Evolutionary conservation across 768 basidiomycete species (phyloP).

Genomic region (Coprinopsis marcescibilis): DNA sequence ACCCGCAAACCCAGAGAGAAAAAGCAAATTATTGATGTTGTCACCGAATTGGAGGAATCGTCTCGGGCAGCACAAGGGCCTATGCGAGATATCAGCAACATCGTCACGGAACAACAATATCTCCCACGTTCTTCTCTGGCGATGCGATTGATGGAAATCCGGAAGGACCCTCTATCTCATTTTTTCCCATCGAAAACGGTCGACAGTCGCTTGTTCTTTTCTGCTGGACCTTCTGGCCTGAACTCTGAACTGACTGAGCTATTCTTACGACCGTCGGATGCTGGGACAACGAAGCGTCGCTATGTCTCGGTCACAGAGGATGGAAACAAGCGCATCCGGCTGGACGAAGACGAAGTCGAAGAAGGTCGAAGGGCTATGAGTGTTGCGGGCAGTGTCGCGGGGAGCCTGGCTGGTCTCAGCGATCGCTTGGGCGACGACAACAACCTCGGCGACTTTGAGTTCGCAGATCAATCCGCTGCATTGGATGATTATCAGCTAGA

Average conservation of each 20-base stretch:
- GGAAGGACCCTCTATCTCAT: slow-evolving; percentile 76
- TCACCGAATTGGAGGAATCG: slow-evolving; percentile 75
- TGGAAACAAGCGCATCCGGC: slow-evolving; percentile 55
- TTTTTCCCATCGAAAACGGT: slow-evolving; percentile 82
- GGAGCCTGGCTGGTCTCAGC: slow-evolving; percentile 50
- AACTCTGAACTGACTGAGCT: slow-evolving; percentile 77
- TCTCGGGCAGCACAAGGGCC: slow-evolving; percentile 50
- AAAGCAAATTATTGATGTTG: slow-evolving; percentile 87
- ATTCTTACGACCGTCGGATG: slow-evolving; percentile 71
- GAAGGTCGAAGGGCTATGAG: slow-evolving; percentile 64
- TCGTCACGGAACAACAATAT: slow-evolving; percentile 76
- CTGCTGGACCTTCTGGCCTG: slow-evolving; percentile 79
- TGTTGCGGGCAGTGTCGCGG: slow-evolving; percentile 56
- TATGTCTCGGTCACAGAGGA: slow-evolving; percentile 51
- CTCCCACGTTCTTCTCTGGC: slow-evolving; percentile 81
- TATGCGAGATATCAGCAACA: slow-evolving; percentile 57
- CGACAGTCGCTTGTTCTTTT: slow-evolving; percentile 69
- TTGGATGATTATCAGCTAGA: slow-evolving; percentile 74
- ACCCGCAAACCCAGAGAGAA: slow-evolving; percentile 54
- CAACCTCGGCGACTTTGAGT: slow-evolving; percentile 44
- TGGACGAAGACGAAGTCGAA: slow-evolving; percentile 62
- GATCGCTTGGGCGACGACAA: slow-evolving; percentile 15
- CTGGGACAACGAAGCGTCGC: slow-evolving; percentile 51
- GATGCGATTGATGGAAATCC: slow-evolving; percentile 82
- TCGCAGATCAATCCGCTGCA: slow-evolving; percentile 48